Evolutionary conservation across 176 grass and related monocot species (phyloP), one percentile per base, ranked within the genome.

Genomic region (Phragmites australis): DNA sequence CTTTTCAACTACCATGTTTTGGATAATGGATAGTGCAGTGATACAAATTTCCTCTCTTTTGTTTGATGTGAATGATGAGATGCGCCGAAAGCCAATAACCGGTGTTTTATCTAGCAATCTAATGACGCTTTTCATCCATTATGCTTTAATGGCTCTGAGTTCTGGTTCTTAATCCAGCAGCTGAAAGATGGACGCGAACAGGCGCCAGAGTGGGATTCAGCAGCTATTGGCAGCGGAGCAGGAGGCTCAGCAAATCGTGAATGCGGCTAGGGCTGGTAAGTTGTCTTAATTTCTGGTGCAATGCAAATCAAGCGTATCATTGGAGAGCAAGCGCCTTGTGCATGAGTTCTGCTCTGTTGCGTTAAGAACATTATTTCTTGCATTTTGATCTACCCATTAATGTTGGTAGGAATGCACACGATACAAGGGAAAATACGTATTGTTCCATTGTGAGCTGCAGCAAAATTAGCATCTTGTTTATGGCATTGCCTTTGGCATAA

Each of bases 221-320:
- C 92, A 94, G 47, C 31, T 91, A 31, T 68, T 94, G 89, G 87
- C 92, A 26, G 89, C 87, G 25, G 89, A 94, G 80, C 87, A 91
- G 71, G 89, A 94, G 44, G 89, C 92, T 15, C 92, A 94, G 55
- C 83, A 87, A 50, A 94, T 91, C 63, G 86, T 93, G 8, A 90
- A 90, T 55, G 91, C 88, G 1, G 89, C 89, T 13, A 91, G 89
- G 69, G 66, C 39, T 73, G 83, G 83, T 89, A 89, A 43, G 16
- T 16, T 85, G 22, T 37, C 72, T 31, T 23, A 9, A n/a, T 41
- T 25, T 55, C 9, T 1, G 13, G 15, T 15, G 15, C 9, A 6
- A 18, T 46, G 31, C 13, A 15, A 65, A 78, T 37, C 2, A 37
- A 75, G 19, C 22, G 3, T 82, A 26, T 21, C 31, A 59, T 60